These are phyloP conservation scores for Phaeosphaeriaceae sp. DNA, from an alignment of 2,329 filamentous ascomycete species.

Conservation along the genomic window DNA sequence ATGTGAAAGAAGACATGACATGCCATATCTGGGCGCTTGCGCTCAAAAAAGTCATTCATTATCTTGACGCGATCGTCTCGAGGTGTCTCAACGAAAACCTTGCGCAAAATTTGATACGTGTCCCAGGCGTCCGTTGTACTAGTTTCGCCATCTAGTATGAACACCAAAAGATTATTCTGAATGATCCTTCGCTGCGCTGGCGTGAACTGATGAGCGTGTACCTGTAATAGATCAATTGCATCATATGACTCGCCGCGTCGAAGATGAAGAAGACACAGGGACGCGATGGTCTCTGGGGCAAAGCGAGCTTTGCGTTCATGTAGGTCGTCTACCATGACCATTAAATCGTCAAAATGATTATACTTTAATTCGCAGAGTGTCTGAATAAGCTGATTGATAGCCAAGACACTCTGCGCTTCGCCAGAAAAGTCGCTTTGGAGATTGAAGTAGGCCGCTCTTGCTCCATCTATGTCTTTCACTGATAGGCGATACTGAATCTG, in stretches of 20 bases:
- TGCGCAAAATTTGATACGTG: slow-evolving; percentile 63
- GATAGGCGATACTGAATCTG: slow-evolving; percentile 79
- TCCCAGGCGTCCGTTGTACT: slow-evolving; percentile 70
- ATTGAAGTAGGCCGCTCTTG: slow-evolving; percentile 68
- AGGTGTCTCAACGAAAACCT: slow-evolving; percentile 68
- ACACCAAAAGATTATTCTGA: slow-evolving; percentile 69
- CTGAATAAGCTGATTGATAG: slow-evolving; percentile 75
- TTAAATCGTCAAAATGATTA: slow-evolving; percentile 72
- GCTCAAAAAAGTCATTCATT: slow-evolving; percentile 82
- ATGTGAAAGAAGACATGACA: slow-evolving; percentile 90
- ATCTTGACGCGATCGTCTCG: slow-evolving; percentile 69
- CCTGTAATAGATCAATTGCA: slow-evolving; percentile 80
- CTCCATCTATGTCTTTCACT: slow-evolving; percentile 73
- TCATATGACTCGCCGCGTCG: slow-evolving; percentile 78
- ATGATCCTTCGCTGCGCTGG: slow-evolving; percentile 72
- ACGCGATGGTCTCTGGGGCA: slow-evolving; percentile 75
- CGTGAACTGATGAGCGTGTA: slow-evolving; percentile 74
- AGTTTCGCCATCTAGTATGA: slow-evolving; percentile 70
- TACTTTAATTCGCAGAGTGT: slow-evolving; percentile 67
- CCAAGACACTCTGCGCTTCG: slow-evolving; percentile 64
- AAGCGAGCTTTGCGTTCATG: slow-evolving; percentile 73
- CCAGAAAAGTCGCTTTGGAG: slow-evolving; percentile 64
- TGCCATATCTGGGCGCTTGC: slow-evolving; percentile 82
- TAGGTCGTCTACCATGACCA: slow-evolving; percentile 74
- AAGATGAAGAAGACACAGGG: slow-evolving; percentile 76